These are phyloP conservation scores for Telopea speciosissima DNA, from an alignment of 177 flowering plant genomes.

Conservation along the genomic window DNA sequence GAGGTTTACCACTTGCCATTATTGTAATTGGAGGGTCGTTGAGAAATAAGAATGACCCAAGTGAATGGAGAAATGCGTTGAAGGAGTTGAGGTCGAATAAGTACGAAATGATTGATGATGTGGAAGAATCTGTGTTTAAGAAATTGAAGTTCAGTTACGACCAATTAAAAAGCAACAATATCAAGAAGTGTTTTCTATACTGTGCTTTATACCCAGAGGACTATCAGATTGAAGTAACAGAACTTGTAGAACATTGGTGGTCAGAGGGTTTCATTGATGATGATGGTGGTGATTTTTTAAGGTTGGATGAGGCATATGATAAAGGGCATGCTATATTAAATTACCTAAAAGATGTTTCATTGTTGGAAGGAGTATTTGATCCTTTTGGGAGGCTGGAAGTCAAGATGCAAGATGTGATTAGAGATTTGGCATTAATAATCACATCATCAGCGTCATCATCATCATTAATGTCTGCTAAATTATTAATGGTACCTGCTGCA, in stretches of 20 bases:
- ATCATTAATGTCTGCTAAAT: no score
- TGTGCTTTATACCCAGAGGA: not conserved
- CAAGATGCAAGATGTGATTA: constrained; percentile 12
- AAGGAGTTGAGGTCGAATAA: not conserved
- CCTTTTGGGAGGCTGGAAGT: no score
- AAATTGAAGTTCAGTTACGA: not conserved
- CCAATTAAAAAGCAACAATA: not conserved
- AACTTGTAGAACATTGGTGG: not conserved
- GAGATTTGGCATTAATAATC: not conserved
- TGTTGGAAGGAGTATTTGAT: constrained; percentile 6
- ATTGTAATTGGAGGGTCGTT: not conserved
- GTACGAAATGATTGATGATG: not conserved
- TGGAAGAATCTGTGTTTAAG: not conserved
- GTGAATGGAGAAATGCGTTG: not conserved
- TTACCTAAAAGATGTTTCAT: not conserved
- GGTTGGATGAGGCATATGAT: not conserved
- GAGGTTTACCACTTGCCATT: not conserved
- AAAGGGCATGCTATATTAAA: constrained; percentile 7
- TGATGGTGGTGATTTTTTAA: no score
- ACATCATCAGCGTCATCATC: not conserved
- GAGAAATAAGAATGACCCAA: not conserved
- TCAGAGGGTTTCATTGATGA: not conserved
- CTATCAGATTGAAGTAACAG: not conserved
- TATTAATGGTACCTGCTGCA: no score
- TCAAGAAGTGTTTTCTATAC: not conserved